Conservation (phyloP, 2,329 filamentous ascomycete genomes). For the Periconia digitata region DNA sequence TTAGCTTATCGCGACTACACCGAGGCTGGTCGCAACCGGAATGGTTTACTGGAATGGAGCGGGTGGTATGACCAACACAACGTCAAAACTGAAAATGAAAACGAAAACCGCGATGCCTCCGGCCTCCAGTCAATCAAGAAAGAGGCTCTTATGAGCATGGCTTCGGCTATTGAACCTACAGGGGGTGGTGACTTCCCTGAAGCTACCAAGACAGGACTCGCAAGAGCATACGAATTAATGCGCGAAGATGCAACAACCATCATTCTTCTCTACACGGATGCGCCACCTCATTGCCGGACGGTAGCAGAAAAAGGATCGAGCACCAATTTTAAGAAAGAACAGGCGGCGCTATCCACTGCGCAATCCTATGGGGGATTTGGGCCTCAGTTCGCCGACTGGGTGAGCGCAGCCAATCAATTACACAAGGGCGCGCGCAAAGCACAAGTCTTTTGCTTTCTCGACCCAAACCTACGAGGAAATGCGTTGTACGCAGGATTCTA, state of each 20-base stretch:
- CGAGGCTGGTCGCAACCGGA: constrained; percentile 9
- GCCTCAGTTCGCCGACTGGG: constrained; percentile 50
- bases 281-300: constrained; percentile 48
- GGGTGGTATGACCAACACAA: constrained; percentile 46
- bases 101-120: not conserved
- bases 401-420: constrained; percentile 41
- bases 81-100: not conserved
- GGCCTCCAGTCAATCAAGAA: constrained; percentile 8
- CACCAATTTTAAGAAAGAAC: constrained; percentile 29
- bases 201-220: constrained; percentile 54
- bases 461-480: constrained; percentile 8
- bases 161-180: constrained; percentile 28
- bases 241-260: constrained; percentile 52
- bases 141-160: constrained; percentile 14
- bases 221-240: constrained; percentile 51
- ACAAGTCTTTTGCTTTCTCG: constrained; percentile 50
- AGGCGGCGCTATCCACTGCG: constrained; percentile 28
- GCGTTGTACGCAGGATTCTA: constrained; percentile 36
- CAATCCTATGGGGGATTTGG: constrained; percentile 38
- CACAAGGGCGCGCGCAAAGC: constrained; percentile 42
- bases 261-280: constrained; percentile 54
- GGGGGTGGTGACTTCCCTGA: constrained; percentile 51
- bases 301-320: constrained; percentile 20
- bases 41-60: constrained; percentile 50
- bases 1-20: constrained; percentile 56